A percentile compares a stretch with the other conserved stretches of the same genome.
Evolutionary conservation across 1,139 yeast genomes (phyloP).

Genomic region (Debaryomycetaceae sp.): DNA sequence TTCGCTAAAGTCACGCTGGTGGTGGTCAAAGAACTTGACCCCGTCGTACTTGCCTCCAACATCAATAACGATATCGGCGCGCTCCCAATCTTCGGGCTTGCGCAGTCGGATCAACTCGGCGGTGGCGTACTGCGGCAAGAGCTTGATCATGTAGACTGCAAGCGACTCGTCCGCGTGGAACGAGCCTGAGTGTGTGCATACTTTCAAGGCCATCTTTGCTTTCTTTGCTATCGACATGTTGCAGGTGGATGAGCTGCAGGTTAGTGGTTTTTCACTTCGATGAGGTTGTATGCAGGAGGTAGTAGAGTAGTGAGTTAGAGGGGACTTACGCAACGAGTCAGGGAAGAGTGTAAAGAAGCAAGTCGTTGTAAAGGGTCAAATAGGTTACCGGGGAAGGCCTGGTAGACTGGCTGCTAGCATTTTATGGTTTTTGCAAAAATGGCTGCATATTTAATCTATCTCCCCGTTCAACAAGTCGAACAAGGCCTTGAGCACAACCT

Average conservation of each 20-base stretch:
- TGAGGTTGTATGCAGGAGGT: too few species aligned
- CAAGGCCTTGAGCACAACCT: conserved; percentile 35
- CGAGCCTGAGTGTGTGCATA: conserved; percentile 91
- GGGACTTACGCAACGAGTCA: neutral
- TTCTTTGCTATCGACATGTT: conserved; percentile 16
- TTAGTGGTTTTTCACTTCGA: too few species aligned
- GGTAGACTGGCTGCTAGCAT: too few species aligned
- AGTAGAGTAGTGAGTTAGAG: too few species aligned
- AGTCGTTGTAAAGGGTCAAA: neutral
- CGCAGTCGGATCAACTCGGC: conserved; percentile 79
- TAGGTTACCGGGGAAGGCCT: too few species aligned
- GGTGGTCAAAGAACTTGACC: conserved; percentile 87
- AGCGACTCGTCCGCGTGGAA: conserved; percentile 98
- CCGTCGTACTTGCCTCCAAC: conserved; percentile 94
- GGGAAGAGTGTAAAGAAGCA: neutral
- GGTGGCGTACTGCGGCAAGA: conserved; percentile 63
- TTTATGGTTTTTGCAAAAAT: too few species aligned
- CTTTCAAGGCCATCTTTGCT: conserved; percentile 31
- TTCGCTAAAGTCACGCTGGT: conserved; percentile 63
- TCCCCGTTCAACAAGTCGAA: conserved; percentile 40
- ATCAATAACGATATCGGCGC: conserved; percentile 88
- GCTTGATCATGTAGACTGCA: conserved; percentile 81
- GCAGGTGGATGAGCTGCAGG: too few species aligned
- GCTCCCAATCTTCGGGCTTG: conserved; percentile 76
- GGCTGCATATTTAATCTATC: conserved; percentile 38